A percentile compares a stretch with the other conserved stretches of the same genome.
Evolutionary conservation across 192 early-diverging fungal genomes (phyloP).

Genomic region (Pilobolus umbonatus): DNA sequence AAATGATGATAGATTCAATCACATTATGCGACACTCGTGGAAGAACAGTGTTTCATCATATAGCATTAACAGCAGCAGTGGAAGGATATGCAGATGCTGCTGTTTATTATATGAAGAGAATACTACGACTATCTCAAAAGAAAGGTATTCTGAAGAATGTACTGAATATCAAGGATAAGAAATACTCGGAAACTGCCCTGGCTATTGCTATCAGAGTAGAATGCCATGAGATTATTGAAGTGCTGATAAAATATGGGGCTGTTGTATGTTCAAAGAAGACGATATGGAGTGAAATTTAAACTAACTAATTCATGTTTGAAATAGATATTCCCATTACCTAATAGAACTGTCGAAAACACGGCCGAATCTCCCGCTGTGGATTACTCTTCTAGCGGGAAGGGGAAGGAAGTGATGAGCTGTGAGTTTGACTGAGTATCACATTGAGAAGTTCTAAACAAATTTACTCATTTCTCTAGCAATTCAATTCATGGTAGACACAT

Average conservation of each 20-base stretch:
- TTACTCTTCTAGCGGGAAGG: background rate
- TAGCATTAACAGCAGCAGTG: constrained; percentile 64
- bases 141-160: constrained; percentile 17
- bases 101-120: constrained; percentile 86
- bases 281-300: background rate
- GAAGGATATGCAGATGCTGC: constrained; percentile 62
- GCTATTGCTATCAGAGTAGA: constrained; percentile 83
- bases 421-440: background rate
- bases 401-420: background rate
- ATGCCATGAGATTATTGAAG: constrained; percentile 60
- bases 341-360: background rate
- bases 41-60: constrained; percentile 89
- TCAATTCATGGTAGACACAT: constrained; percentile 60
- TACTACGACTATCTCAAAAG: constrained; percentile 44
- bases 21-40: constrained; percentile 64
- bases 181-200: constrained; percentile 77
- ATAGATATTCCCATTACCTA: background rate
- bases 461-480: constrained; percentile 43
- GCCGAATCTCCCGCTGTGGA: background rate
- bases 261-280: too few species aligned
- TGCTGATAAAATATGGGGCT: constrained; percentile 76
- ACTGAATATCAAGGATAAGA: constrained; percentile 62
- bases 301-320: background rate
- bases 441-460: too few species aligned
- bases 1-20: constrained; percentile 70